Evolutionary conservation across 192 early-diverging fungal genomes (phyloP).

Genomic region (Diversispora eburnea): DNA sequence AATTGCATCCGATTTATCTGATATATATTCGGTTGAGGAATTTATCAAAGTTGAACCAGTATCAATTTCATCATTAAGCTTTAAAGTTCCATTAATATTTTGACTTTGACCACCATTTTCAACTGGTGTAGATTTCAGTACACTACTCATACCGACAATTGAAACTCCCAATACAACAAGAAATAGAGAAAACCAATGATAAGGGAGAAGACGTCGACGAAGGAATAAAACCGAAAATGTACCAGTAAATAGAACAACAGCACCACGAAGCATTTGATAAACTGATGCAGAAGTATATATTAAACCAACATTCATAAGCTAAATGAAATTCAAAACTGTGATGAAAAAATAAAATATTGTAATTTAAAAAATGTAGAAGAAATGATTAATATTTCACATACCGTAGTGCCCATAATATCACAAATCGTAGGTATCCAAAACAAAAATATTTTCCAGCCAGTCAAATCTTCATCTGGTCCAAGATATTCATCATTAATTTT

Average conservation of each 20-base stretch:
- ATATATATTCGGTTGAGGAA: too few species aligned
- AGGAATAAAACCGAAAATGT: conserved; percentile 85
- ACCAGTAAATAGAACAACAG: conserved; percentile 92
- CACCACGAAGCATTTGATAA: conserved; percentile 96
- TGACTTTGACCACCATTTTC: too few species aligned
- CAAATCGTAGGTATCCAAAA: conserved; percentile 81
- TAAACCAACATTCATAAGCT: conserved; percentile 97
- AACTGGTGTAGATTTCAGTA: conserved; percentile 34
- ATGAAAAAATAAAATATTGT: not conserved
- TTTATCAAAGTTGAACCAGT: too few species aligned
- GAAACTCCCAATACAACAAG: conserved; percentile 83
- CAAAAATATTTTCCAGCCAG: conserved; percentile 57
- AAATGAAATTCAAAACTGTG: not conserved
- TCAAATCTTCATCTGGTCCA: conserved; percentile 33
- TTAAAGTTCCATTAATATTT: too few species aligned
- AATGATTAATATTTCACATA: conserved; percentile 34
- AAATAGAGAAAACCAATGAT: conserved; percentile 80
- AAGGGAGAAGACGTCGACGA: conserved; percentile 66
- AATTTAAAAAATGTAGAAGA: not conserved
- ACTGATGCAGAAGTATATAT: conserved; percentile 86
- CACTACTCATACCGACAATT: conserved; percentile 76
- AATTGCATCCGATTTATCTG: conserved; percentile 44
- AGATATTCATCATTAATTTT: conserved; percentile 27
- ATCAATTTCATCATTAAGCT: too few species aligned
- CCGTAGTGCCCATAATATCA: conserved; percentile 74